These are phyloP conservation scores for Adansonia madagascariensis DNA, from an alignment of 441 rosid genomes.

Conservation along the genomic window DNA sequence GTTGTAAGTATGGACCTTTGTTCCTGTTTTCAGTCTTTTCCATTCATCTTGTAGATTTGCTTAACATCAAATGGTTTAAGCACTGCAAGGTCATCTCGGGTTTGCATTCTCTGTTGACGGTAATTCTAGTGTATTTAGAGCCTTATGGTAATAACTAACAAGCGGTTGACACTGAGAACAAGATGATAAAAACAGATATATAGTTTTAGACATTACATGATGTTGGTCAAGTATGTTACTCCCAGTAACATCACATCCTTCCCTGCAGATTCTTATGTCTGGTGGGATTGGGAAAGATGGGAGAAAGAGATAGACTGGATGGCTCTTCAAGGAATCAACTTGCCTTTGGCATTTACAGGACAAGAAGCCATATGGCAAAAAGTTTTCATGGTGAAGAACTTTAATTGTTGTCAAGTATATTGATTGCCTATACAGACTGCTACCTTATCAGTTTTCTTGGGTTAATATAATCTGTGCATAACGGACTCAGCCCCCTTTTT, in stretches of 20 bases:
- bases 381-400: slow-evolving; percentile 75
- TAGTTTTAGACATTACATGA: slow-evolving; percentile 1
- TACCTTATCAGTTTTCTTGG: background rate
- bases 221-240: slow-evolving; percentile 20
- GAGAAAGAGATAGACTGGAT: slow-evolving; percentile 99
- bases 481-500: background rate
- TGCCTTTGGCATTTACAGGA: slow-evolving; percentile 94
- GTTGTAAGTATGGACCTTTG: slow-evolving; percentile 62
- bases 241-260: slow-evolving; percentile 30
- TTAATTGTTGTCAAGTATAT: slow-evolving; percentile 25
- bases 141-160: background rate
- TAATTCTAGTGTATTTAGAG: background rate
- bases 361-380: slow-evolving; percentile 96
- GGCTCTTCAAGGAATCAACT: slow-evolving; percentile 97
- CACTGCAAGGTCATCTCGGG: background rate
- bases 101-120: background rate
- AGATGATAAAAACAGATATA: background rate
- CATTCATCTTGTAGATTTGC: slow-evolving; percentile 2
- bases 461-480: background rate
- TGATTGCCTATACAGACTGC: slow-evolving; percentile 15
- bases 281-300: slow-evolving; percentile 99
- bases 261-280: slow-evolving; percentile 80
- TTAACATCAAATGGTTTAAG: background rate
- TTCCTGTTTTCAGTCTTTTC: slow-evolving; percentile 23
- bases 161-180: slow-evolving; percentile 15